Conservation (phyloP, 768 basidiomycete genomes). For the Boletus subparvulus region DNA sequence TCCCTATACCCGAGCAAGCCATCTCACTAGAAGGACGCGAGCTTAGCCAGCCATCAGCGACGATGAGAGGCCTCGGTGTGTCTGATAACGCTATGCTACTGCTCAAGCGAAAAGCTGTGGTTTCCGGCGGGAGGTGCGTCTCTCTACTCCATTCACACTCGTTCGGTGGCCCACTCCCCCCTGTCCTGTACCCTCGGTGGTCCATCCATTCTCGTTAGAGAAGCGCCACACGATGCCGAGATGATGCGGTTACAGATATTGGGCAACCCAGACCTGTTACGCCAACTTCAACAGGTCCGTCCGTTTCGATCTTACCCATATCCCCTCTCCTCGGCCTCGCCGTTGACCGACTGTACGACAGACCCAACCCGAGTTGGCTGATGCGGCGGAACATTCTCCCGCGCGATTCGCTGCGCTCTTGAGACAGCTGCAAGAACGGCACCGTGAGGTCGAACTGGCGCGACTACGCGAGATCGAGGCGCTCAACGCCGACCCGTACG, state of each 20-base stretch:
- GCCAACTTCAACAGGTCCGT: conserved; percentile 61
- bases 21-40: conserved; percentile 69
- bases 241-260: conserved; percentile 87
- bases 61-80: conserved; percentile 67
- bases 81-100: conserved; percentile 61
- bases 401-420: conserved; percentile 74
- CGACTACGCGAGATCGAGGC: conserved; percentile 60
- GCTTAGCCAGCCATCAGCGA: conserved; percentile 61
- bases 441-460: conserved; percentile 51
- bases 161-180: not conserved
- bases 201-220: conserved; percentile 37
- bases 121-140: conserved; percentile 42
- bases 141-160: not conserved
- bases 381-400: conserved; percentile 67
- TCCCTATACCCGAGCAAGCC: conserved; percentile 69
- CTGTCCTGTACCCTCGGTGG: not conserved
- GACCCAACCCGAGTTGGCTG: conserved; percentile 80
- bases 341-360: conserved; percentile 29
- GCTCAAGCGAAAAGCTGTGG: conserved; percentile 58
- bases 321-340: not conserved
- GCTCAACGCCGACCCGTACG: conserved; percentile 86
- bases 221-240: conserved; percentile 79
- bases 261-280: conserved; percentile 80
- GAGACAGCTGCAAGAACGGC: conserved; percentile 57
- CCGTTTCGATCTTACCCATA: not conserved